Base-by-base conservation (phyloP, 2,329 filamentous ascomycete genomes). In the Pestalotiopsis sp. region DNA sequence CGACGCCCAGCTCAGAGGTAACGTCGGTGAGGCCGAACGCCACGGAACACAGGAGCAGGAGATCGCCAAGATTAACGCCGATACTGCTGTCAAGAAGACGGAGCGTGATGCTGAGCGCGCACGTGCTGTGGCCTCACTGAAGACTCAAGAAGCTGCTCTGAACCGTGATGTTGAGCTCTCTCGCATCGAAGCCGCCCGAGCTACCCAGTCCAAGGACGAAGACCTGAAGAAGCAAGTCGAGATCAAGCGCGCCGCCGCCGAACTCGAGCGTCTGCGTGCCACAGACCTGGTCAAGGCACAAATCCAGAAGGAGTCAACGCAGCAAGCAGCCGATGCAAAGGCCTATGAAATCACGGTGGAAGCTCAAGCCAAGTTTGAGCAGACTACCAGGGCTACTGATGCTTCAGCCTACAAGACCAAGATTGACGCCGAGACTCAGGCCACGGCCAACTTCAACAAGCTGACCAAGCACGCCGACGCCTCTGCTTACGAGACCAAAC, bases 101-200 rank as follows among this genome's bases (percentile, higher is more conserved):
- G 90, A 95, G 77, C 90, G 93, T 64, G 94, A 95, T 77, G 91
- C 92, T 60, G 93, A 96, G 81, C 93, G 93, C 70, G 92, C 93
- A 2, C 81, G 87, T 61, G 94, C 94, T 58, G 93, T 96, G 77
- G 92, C 93, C 12, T 90, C 90, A 67, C 87, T 97, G 66, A 88
- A 90, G 49, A 93, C 91, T 20, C 87, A 89, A 72, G 90, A 94
- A 80, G 92, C 93, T 1, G 86, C 87, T 65, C 90, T 96, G 69
- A 87, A 89, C 72, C 88, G 91, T 45, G 91, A 93, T 71, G 90
- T 96, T 64, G 90, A 93, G 63, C 89, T 97, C 67, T 90, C 92
- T 36, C 89, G 91, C 64, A 93, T 97, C 77, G 85, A 90, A 69
- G 93, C 94, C 0, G 84, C 87, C 71, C 91, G 93, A 66, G 86